A percentile compares a stretch with the other conserved stretches of the same genome.
Evolutionary conservation across 495 filamentous ascomycete genomes (phyloP).

Genomic region (Lasiosphaeria miniovina): DNA sequence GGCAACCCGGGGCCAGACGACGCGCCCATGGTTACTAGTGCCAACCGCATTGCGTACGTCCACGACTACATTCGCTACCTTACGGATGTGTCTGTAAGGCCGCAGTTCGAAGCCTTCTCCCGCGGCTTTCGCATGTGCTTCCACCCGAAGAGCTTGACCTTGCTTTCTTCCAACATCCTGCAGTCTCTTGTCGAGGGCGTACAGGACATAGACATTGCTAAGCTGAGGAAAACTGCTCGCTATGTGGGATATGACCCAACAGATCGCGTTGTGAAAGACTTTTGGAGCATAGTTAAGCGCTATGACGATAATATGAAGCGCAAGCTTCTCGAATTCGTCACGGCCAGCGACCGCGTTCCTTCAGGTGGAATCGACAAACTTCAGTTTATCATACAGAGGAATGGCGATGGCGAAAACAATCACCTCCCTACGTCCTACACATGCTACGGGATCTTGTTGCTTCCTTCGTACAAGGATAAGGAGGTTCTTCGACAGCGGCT

Average conservation of each 20-base stretch:
- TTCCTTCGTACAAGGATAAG: slow-evolving; percentile 75
- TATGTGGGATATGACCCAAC: slow-evolving; percentile 76
- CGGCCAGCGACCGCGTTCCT: slow-evolving; percentile 84
- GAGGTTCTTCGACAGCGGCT: slow-evolving; percentile 72
- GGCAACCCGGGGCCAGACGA: slow-evolving; percentile 42
- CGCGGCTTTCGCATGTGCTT: slow-evolving; percentile 79
- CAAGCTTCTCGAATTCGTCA: slow-evolving; percentile 87
- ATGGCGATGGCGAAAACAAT: slow-evolving; percentile 62
- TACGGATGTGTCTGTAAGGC: slow-evolving; percentile 69
- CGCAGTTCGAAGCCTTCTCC: slow-evolving; percentile 77
- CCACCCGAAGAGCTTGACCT: slow-evolving; percentile 60
- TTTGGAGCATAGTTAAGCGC: slow-evolving; percentile 73
- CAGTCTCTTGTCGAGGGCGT: slow-evolving; percentile 78
- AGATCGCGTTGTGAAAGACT: slow-evolving; percentile 67
- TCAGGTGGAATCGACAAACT: slow-evolving; percentile 77
- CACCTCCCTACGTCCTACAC: slow-evolving; percentile 80
- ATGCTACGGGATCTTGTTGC: slow-evolving; percentile 80
- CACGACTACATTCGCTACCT: slow-evolving; percentile 87
- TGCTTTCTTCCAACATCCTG: slow-evolving; percentile 68
- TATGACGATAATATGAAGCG: slow-evolving; percentile 68
- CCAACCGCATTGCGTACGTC: slow-evolving; percentile 74
- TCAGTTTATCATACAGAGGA: slow-evolving; percentile 78
- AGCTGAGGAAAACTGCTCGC: slow-evolving; percentile 62
- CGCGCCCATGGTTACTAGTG: slow-evolving; percentile 64
- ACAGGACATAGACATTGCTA: slow-evolving; percentile 69